Conservation (phyloP, 768 basidiomycete species). For the Pisolithus orientalis region DNA sequence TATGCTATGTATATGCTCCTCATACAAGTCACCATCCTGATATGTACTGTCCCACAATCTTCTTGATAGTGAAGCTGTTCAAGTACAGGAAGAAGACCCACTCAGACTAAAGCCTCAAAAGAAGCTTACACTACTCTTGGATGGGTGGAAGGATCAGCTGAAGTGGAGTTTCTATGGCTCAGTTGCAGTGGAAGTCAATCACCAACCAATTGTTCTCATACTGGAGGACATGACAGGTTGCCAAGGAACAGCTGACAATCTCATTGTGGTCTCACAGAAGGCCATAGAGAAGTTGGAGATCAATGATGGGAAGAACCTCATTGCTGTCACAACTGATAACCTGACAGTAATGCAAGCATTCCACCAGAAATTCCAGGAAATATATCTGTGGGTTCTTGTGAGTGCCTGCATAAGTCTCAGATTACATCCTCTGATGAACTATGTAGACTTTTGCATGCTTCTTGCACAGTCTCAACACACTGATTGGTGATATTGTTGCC, state of each 20-base stretch:
- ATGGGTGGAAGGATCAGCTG: constrained; percentile 28
- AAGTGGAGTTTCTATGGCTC: constrained; percentile 22
- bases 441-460: too few relatives aligned
- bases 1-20: constrained; percentile 18
- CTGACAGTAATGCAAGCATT: too few relatives aligned
- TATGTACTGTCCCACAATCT: constrained; percentile 22
- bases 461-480: too few relatives aligned
- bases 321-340: too few relatives aligned
- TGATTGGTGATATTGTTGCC: too few relatives aligned
- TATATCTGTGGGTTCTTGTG: too few relatives aligned
- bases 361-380: too few relatives aligned
- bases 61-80: constrained; percentile 16
- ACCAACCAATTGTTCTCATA: constrained; percentile 18
- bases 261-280: constrained; percentile 11
- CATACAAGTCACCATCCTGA: constrained; percentile 14
- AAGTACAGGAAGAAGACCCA: constrained; percentile 16
- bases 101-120: constrained; percentile 6
- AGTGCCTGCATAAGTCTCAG: too few relatives aligned
- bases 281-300: constrained; percentile 16
- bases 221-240: constrained; percentile 22
- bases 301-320: constrained; percentile 8
- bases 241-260: constrained; percentile 9
- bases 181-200: constrained; percentile 17
- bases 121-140: constrained; percentile 21
- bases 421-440: too few relatives aligned